phyloP scores from a whole-genome alignment of 2,329 filamentous ascomycete species.

The Cercospora citrullina region DNA sequence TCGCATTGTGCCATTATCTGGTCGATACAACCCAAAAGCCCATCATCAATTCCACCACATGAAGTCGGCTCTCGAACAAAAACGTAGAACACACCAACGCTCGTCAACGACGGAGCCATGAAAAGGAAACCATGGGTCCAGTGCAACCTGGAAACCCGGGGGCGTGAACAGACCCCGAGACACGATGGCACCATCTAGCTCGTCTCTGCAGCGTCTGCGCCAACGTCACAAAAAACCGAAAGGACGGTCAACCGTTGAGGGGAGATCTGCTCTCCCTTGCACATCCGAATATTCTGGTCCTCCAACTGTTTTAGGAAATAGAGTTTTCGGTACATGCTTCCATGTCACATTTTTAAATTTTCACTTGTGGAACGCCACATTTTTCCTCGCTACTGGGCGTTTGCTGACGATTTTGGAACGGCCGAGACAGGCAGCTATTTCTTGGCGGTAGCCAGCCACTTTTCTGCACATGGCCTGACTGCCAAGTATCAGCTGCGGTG shows the following conservation, averaged over 20 bases:
- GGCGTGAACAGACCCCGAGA: background rate
- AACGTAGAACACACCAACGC: too few species aligned
- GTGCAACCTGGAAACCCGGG: too few species aligned
- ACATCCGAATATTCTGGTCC: background rate
- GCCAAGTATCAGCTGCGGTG: background rate
- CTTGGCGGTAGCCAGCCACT: background rate
- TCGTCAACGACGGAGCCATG: too few species aligned
- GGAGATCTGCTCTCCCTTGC: background rate
- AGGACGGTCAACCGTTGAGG: background rate
- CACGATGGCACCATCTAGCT: background rate
- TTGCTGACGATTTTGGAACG: background rate
- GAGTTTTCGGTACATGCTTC: background rate
- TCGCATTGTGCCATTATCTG: too few species aligned
- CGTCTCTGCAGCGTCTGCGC: background rate
- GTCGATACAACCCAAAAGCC: too few species aligned
- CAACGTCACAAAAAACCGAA: background rate
- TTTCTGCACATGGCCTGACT: background rate
- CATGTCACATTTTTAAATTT: background rate
- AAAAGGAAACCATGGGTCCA: background rate
- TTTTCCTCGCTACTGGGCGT: background rate
- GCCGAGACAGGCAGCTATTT: background rate
- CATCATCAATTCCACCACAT: too few species aligned
- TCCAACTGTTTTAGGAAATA: background rate
- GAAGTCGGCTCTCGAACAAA: too few species aligned
- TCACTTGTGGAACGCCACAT: background rate